These are phyloP conservation scores for Magnaporthiopsis poae DNA, from an alignment of 2,329 filamentous ascomycete species.

Conservation along the genomic window DNA sequence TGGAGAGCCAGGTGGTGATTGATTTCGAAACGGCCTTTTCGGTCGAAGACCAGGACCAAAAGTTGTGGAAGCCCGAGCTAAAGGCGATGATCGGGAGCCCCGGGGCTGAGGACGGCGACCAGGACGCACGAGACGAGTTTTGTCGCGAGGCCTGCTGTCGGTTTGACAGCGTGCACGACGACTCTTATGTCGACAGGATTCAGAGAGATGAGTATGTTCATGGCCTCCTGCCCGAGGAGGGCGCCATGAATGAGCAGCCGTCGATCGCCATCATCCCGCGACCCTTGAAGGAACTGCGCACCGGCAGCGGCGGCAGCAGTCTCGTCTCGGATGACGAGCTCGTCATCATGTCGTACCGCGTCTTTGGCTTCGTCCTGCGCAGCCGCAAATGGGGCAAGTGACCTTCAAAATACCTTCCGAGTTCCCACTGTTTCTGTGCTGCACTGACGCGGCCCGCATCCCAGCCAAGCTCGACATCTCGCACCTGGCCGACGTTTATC, in stretches of 20 bases:
- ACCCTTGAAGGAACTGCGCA: constrained; percentile 8
- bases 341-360: constrained; percentile 23
- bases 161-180: constrained; percentile 8
- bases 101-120: neutral
- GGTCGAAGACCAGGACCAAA: neutral
- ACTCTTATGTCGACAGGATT: constrained; percentile 10
- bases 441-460: neutral
- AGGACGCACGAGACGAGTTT: neutral
- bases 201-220: constrained; percentile 10
- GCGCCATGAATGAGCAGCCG: neutral
- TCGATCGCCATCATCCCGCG: constrained; percentile 11
- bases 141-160: constrained; percentile 11
- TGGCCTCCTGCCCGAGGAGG: constrained; percentile 10
- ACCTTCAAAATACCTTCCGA: neutral
- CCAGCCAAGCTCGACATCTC: constrained; percentile 13
- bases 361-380: constrained; percentile 25
- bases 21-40: constrained; percentile 21
- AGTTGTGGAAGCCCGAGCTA: neutral
- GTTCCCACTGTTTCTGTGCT: neutral
- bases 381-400: constrained; percentile 23
- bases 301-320: neutral
- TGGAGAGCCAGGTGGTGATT: constrained; percentile 23
- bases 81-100: neutral
- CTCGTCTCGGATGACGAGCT: constrained; percentile 18
- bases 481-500: constrained; percentile 7